Base-by-base conservation (phyloP, 2,329 filamentous ascomycete species). In the Paecilomyces sp. region DNA sequence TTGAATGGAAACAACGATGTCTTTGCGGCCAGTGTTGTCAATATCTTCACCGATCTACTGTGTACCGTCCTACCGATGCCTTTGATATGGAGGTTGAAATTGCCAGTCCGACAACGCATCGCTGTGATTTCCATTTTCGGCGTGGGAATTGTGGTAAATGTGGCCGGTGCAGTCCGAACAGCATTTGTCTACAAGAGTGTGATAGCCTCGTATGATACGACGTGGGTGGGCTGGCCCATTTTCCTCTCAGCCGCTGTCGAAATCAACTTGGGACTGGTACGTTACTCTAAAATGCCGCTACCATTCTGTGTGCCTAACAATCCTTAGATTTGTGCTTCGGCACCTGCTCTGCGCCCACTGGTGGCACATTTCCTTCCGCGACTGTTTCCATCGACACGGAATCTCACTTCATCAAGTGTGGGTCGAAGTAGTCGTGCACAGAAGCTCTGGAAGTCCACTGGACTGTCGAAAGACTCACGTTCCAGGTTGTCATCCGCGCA, bases 61-160 rank as follows among this genome's bases (percentile, higher is more conserved):
- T 18, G 11, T n/a, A 73, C 74, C 3, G 59, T 70, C 6, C 57
- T 77, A 9, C 75, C 75, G 1, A 76, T 77, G 70, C 72, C 73
- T 6, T 64, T 76, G 51, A 74, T 77, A 55, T 77, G 73, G 75
- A 72, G 69, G 12, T 63, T 77, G 47, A 71, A 74, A 22, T 64
- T 77, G 15, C 70, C 72, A 9, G 60, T 65, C 34, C 69, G 69
- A 7, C 74, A 76, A 60, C 71, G 72, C 24, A 58, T 76, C 34
- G 73, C 70, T 6, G 69, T 76, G 12, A 74, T 74, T 12, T 69
- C 70, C 12, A 74, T 75, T 28, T 77, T 77, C n/a, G 68, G 65
- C 2, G 58, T 76, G 18, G 75, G 75, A 3, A 64, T 72, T 28
- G 52, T 75, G 18, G 73, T 75, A 51, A 72, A 74, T 31, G 65